Evolutionary conservation across 306 rosid genomes (phyloP).

Genomic region (Castanospermum australe): DNA sequence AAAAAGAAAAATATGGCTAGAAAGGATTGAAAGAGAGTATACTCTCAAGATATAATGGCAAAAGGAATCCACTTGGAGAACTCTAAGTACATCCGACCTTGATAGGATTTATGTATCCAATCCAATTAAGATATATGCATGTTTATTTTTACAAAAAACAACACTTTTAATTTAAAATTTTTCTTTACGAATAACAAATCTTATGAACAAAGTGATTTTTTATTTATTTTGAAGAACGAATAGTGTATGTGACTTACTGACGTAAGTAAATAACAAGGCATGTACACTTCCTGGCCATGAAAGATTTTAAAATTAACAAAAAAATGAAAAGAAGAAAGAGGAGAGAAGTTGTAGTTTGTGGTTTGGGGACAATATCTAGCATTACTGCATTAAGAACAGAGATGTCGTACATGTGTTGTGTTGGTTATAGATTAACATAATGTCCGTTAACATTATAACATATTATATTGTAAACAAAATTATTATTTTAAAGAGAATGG

Average conservation of each 20-base stretch:
- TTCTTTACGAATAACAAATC: too few species aligned
- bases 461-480: not conserved
- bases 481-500: not conserved
- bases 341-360: not conserved
- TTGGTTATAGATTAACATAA: not conserved
- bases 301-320: not conserved
- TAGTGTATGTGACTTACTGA: not conserved
- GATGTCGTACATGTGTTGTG: not conserved
- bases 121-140: too few species aligned
- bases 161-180: too few species aligned
- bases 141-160: too few species aligned
- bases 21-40: not conserved
- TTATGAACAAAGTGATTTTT: too few species aligned
- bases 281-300: not conserved
- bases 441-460: not conserved
- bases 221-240: not conserved
- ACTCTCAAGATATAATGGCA: not conserved
- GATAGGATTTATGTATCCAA: not conserved
- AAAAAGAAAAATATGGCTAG: not conserved
- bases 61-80: not conserved
- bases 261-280: not conserved
- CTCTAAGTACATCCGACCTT: not conserved
- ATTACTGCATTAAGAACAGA: not conserved
- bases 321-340: not conserved
- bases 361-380: not conserved